Evolutionary conservation across 2,329 filamentous ascomycete species (phyloP).

Genomic region (Sphaerulina populicola): DNA sequence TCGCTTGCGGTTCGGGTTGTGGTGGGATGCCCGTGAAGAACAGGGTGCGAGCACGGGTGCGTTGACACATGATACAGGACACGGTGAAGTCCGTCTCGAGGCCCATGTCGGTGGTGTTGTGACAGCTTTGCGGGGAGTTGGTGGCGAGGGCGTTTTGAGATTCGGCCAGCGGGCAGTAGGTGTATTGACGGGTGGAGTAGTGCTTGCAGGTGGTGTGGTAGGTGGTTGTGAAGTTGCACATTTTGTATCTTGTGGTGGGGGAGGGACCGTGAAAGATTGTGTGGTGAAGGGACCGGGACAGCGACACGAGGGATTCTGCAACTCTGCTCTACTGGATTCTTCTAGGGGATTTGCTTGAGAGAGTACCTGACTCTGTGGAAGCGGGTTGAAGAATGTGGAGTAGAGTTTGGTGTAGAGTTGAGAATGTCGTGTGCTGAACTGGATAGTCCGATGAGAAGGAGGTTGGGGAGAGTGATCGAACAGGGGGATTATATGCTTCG

Average conservation of each 20-base stretch:
- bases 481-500: background rate
- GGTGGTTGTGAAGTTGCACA: conserved; percentile 5
- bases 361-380: background rate
- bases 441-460: background rate
- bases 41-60: background rate
- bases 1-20: background rate
- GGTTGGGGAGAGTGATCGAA: background rate
- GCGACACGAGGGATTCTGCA: background rate
- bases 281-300: background rate
- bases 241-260: background rate
- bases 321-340: background rate
- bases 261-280: background rate
- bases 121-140: background rate
- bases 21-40: background rate
- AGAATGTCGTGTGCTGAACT: background rate
- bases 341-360: background rate
- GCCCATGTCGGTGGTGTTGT: conserved; percentile 2
- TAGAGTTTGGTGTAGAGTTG: conserved; percentile 2
- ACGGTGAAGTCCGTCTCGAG: background rate
- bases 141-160: background rate
- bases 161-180: conserved; percentile 1
- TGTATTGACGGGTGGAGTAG: conserved; percentile 2
- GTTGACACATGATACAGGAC: background rate
- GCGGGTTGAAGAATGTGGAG: background rate
- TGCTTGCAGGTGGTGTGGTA: conserved; percentile 7